phyloP scores from a whole-genome alignment of 352 stramenopile species.

The Globisporangium iwayamae region DNA sequence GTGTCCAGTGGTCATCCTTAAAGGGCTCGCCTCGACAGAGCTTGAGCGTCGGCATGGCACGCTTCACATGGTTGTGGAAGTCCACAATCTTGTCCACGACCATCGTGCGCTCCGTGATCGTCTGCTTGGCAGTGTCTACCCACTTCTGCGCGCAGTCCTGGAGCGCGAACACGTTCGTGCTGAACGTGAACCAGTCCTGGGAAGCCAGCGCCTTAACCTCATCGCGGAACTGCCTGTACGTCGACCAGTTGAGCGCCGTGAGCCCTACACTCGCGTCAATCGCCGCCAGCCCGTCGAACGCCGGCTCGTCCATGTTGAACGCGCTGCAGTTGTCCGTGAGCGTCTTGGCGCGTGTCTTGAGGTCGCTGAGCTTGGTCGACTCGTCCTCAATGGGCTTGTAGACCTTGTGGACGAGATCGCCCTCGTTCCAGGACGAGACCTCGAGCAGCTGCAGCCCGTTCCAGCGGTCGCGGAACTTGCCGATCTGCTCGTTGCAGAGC shows the following conservation, averaged over 20 bases:
- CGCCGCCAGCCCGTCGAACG: conserved; percentile 75
- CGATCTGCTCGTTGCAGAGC: conserved; percentile 86
- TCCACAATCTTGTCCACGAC: conserved; percentile 79
- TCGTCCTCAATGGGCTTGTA: conserved; percentile 86
- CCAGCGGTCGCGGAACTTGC: conserved; percentile 91
- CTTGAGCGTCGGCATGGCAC: conserved; percentile 90
- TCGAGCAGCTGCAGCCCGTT: conserved; percentile 81
- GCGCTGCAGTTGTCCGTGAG: conserved; percentile 81
- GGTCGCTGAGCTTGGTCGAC: conserved; percentile 71
- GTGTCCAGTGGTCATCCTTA: conserved; percentile 95
- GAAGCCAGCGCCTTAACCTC: conserved; percentile 65
- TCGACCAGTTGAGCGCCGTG: conserved; percentile 76
- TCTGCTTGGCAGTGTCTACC: conserved; percentile 81
- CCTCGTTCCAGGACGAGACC: conserved; percentile 72
- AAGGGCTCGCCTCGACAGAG: conserved; percentile 93
- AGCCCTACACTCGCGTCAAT: conserved; percentile 76
- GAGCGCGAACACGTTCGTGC: conserved; percentile 90
- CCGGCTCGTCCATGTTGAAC: conserved; percentile 84
- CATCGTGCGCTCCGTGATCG: conserved; percentile 42
- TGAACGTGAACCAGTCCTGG: conserved; percentile 94
- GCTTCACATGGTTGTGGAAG: conserved; percentile 82
- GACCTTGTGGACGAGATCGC: conserved; percentile 54
- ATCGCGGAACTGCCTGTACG: conserved; percentile 84
- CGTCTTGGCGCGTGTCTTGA: conserved; percentile 50
- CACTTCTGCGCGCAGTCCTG: conserved; percentile 91